These are phyloP conservation scores for Herpetomonas muscarum DNA, from an alignment of 208 protist species.

Conservation along the genomic window DNA sequence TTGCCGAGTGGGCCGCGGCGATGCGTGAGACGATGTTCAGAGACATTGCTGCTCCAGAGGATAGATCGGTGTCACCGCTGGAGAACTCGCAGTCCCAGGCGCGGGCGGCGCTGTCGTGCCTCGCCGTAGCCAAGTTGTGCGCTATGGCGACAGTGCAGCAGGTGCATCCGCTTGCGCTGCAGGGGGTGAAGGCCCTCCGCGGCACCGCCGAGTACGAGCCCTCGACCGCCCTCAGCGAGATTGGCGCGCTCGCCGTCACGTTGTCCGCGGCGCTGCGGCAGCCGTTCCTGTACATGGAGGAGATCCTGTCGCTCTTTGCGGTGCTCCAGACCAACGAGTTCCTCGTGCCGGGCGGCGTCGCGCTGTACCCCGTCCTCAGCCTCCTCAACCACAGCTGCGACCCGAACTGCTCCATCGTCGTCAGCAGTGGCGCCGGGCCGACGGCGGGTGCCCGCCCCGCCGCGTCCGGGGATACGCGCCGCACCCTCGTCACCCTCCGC, in stretches of 20 bases:
- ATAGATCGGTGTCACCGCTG: background rate
- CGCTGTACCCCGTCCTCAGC: slow-evolving; percentile 63
- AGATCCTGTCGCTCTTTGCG: slow-evolving; percentile 80
- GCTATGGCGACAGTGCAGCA: slow-evolving; percentile 75
- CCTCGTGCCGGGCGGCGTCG: slow-evolving; percentile 42
- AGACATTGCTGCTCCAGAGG: background rate
- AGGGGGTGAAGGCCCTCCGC: slow-evolving; percentile 38
- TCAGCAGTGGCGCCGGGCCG: slow-evolving; percentile 11
- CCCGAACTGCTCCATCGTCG: slow-evolving; percentile 71
- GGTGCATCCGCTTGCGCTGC: slow-evolving; percentile 66
- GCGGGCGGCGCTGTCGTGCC: slow-evolving; percentile 59
- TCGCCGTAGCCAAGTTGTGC: slow-evolving; percentile 74
- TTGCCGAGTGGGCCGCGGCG: slow-evolving; percentile 39
- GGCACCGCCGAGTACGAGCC: slow-evolving; percentile 76
- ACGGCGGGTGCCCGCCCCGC: background rate
- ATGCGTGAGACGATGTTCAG: slow-evolving; percentile 45
- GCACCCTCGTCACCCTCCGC: slow-evolving; percentile 44
- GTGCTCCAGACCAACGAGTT: slow-evolving; percentile 87
- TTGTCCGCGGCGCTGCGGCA: slow-evolving; percentile 59
- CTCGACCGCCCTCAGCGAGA: slow-evolving; percentile 61
- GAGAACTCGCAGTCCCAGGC: slow-evolving; percentile 28
- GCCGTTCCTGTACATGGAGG: slow-evolving; percentile 81
- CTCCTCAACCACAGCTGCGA: slow-evolving; percentile 88
- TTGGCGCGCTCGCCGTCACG: slow-evolving; percentile 66
- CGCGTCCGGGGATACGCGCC: background rate